Base-by-base conservation (phyloP, 2,329 filamentous ascomycete species). In the Plectosphaerella sp. region DNA sequence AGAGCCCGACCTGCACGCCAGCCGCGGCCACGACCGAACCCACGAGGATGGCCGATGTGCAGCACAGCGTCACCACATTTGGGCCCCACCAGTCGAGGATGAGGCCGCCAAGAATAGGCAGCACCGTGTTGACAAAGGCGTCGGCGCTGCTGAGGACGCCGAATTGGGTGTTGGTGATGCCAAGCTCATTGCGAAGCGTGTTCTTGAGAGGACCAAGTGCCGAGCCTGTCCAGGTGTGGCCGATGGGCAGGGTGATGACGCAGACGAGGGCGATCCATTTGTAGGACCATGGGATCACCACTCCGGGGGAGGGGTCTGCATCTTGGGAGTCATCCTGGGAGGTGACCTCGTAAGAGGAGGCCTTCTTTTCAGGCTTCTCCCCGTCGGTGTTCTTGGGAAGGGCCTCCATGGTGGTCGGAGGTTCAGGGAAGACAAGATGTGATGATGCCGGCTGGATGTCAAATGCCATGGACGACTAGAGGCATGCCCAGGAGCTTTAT, bases 11-110 rank as follows among this genome's bases (percentile, higher is more conserved):
- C 20, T 62, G 59, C 14, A 61, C 50, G 2, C 50, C 59, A 3
- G 48, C 57, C 4, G 60, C 59, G 11, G 58, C 59, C 47, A 62
- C 53, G 3, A 60, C 49, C 14, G 59, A 58, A 2, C 60, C 60
- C 12, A 61, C 25, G 15, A 61, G 49, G 22, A 62, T 61, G 36
- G 57, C 53, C 12, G 48, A 48, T 2, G 58, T 59, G 28, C 55
- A 61, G 36, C 55, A 61, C 5, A 60, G 43, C 10, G 58, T 60
- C 14, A 60, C 54, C 11, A 53, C 35, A 18, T 62, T 61, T 1
- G 59, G 59, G 0, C 60, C 58, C 58, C 59, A 61, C 59, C 60
- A 62, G 45, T 62, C 60, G 9, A 62, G 52, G 28, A 60, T 54
- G 48, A 62, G 37, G 5, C 60, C 58, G 1, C 59, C 59, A 3